Percentiles rank a stretch among this genome's conserved stretches.
Conservation (phyloP, 441 rosid species). For the Croton laevigatus region DNA sequence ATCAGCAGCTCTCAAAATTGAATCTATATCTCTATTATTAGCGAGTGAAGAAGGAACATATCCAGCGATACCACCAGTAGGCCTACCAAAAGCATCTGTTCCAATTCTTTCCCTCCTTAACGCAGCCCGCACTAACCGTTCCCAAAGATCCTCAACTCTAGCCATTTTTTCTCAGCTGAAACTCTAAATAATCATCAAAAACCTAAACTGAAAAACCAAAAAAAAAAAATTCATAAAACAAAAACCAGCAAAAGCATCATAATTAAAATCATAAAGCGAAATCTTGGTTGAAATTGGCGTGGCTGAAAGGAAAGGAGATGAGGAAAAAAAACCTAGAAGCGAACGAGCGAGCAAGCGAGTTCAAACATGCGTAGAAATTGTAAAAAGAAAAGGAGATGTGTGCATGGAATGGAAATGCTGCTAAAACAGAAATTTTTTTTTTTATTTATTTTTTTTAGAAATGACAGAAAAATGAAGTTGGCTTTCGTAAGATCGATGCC, state of each 20-base stretch:
- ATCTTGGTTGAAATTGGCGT: too few relatives aligned
- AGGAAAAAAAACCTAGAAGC: too few relatives aligned
- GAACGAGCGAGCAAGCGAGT: too few relatives aligned
- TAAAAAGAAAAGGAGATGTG: too few relatives aligned
- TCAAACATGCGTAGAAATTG: too few relatives aligned
- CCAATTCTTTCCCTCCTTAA: slow-evolving; percentile 68
- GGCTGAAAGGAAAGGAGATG: too few relatives aligned
- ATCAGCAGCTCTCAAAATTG: slow-evolving; percentile 90
- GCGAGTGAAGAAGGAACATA: slow-evolving; percentile 86
- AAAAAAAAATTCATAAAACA: neutral
- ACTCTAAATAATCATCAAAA: neutral
- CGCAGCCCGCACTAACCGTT: slow-evolving; percentile 82
- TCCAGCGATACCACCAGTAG: slow-evolving; percentile 63
- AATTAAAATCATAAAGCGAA: too few relatives aligned
- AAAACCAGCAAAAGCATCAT: neutral
- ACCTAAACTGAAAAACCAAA: neutral
- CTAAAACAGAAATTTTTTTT: too few relatives aligned
- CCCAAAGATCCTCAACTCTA: slow-evolving; percentile 77
- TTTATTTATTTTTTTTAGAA: too few relatives aligned
- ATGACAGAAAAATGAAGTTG: too few relatives aligned
- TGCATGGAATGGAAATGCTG: too few relatives aligned
- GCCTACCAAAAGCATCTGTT: slow-evolving; percentile 45
- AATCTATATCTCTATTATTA: slow-evolving; percentile 83
- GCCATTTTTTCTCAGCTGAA: slow-evolving; percentile 51
- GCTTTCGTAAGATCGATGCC: too few relatives aligned